Conservation (phyloP, 192 early-diverging fungal species). For the Podila horticola region DNA sequence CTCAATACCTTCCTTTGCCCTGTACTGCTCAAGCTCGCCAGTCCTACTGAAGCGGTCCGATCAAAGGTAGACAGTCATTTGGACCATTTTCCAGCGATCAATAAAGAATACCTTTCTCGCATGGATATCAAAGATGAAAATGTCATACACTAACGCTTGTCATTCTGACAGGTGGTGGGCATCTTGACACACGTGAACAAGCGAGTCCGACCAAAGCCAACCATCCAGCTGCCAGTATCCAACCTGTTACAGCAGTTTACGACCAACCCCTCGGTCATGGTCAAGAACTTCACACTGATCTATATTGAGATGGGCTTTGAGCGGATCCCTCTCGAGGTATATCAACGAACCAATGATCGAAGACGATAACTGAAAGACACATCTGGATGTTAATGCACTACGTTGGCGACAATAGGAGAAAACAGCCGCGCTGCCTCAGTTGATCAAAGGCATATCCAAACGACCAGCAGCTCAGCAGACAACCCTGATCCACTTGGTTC, state of each 20-base stretch:
- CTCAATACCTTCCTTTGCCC: conserved; percentile 73
- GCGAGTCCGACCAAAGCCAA: conserved; percentile 72
- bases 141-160: too few species aligned
- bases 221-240: conserved; percentile 69
- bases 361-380: background rate
- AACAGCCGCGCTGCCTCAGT: conserved; percentile 59
- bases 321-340: conserved; percentile 58
- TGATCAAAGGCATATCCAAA: conserved; percentile 69
- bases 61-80: conserved; percentile 53
- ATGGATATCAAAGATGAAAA: background rate
- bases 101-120: conserved; percentile 4
- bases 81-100: background rate
- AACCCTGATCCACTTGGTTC: conserved; percentile 68
- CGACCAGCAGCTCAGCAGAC: conserved; percentile 69
- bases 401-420: conserved; percentile 27
- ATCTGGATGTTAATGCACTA: background rate
- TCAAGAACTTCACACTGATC: conserved; percentile 85
- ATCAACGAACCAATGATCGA: background rate
- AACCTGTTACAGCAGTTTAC: conserved; percentile 72
- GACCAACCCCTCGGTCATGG: conserved; percentile 56
- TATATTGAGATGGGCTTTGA: conserved; percentile 86
- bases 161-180: conserved; percentile 67
- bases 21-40: conserved; percentile 73
- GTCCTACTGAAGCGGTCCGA: conserved; percentile 52
- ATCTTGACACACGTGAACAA: conserved; percentile 89